These are phyloP conservation scores for Suhomyces terraborum DNA, from an alignment of 1,139 yeast genomes.

Conservation along the genomic window DNA sequence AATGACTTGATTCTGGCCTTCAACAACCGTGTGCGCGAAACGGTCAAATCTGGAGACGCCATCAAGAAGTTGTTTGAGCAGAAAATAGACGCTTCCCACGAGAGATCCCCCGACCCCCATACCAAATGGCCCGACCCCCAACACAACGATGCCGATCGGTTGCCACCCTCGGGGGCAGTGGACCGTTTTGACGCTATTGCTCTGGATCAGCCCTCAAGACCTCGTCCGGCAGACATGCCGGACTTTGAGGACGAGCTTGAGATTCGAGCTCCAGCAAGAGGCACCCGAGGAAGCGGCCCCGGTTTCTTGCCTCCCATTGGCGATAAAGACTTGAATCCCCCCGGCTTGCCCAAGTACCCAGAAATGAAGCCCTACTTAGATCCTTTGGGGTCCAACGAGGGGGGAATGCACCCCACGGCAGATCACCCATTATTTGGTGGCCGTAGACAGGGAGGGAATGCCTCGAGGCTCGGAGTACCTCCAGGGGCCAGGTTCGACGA, in stretches of 20 bases:
- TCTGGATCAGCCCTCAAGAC: background rate
- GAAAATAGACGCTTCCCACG: background rate
- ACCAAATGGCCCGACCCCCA: conserved; percentile 10
- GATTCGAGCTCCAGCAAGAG: conserved; percentile 16
- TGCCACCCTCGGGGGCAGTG: background rate
- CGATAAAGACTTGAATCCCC: conserved; percentile 54
- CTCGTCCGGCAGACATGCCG: conserved; percentile 25
- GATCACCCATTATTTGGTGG: conserved; percentile 52
- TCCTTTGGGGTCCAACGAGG: conserved; percentile 31
- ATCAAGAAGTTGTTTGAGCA: conserved; percentile 12
- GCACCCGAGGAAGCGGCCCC: conserved; percentile 6
- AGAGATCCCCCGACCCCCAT: background rate
- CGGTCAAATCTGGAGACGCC: conserved; percentile 10
- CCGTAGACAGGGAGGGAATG: conserved; percentile 23
- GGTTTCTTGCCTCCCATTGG: conserved; percentile 42
- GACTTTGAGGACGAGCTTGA: conserved; percentile 33
- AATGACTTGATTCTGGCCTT: conserved; percentile 27
- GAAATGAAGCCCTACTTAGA: conserved; percentile 43
- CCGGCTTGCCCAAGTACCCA: conserved; percentile 48
- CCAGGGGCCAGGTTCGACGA: conserved; percentile 59
- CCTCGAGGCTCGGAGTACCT: conserved; percentile 40
- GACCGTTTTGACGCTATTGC: background rate
- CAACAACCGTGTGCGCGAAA: conserved; percentile 17
- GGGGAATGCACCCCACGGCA: conserved; percentile 58
- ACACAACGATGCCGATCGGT: conserved; percentile 13